Evolutionary conservation across 768 basidiomycete species (phyloP).

Genomic region (Lyophyllum semitale): DNA sequence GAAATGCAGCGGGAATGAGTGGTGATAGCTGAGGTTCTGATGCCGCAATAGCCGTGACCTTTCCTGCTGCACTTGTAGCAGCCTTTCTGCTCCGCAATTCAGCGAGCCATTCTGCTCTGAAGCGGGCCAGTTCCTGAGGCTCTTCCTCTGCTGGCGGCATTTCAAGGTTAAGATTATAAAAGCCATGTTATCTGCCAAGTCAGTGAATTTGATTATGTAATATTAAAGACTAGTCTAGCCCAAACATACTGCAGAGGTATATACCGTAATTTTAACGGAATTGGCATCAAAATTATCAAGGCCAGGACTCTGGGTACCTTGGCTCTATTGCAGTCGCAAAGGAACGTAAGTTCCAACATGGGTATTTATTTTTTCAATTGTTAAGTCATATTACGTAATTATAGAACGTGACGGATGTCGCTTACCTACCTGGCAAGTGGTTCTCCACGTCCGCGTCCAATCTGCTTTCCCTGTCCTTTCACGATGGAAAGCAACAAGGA

Average conservation of each 20-base stretch:
- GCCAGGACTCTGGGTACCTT: too few species aligned
- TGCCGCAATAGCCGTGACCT: not conserved
- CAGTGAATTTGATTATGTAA: not conserved
- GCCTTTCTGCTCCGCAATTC: conserved; percentile 53
- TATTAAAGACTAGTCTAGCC: too few species aligned
- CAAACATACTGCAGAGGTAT: too few species aligned
- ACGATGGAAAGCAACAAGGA: conserved; percentile 88
- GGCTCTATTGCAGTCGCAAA: too few species aligned
- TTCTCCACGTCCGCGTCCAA: conserved; percentile 11
- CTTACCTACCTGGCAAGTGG: conserved; percentile 8
- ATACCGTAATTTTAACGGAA: too few species aligned
- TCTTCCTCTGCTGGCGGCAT: conserved; percentile 40
- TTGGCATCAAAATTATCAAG: too few species aligned
- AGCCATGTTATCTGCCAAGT: conserved; percentile 10
- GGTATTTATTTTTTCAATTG: too few species aligned
- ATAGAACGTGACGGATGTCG: not conserved
- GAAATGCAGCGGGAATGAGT: not conserved
- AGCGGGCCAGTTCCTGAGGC: conserved; percentile 62
- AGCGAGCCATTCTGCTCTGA: conserved; percentile 73
- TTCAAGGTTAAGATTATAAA: conserved; percentile 5
- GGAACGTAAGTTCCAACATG: too few species aligned
- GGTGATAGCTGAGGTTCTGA: not conserved
- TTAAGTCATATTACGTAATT: conserved; percentile 9
- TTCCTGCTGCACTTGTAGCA: conserved; percentile 3
- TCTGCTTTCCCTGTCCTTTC: conserved; percentile 1